Evolutionary conservation across 192 early-diverging fungal genomes (phyloP), one percentile per base, ranked within the genome.

Genomic region (Chytriomyces confervae): DNA sequence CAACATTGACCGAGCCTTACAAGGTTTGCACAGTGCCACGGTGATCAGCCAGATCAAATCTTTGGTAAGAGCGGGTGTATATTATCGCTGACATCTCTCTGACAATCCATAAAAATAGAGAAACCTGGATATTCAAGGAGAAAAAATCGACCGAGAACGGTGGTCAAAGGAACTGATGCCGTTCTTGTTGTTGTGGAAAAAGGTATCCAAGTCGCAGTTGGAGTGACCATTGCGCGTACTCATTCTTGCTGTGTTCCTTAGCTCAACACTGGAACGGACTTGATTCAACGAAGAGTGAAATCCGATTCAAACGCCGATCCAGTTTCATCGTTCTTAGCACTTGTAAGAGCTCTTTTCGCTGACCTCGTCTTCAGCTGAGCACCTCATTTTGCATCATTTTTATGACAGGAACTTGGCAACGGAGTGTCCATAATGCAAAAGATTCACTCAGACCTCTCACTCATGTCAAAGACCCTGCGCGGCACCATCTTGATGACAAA

Each of bases 141-240:
- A 81, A 63, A 51, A 69, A 61, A 86, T 87, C 62, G 84, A 89
- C 50, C 72, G 76, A 66, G 85, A 89, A 20, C 23, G 70, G 29
- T 89, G 88, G 88, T 67, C 81, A 23, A 62, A 75, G 68, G 81
- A 86, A 64, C 57, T 89, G 23, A 53, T 79, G 63, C 88, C 88
- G 9, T 84, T 89, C 44, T 60, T 89, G 18, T 73, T 83, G 24
- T 62, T 87, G 6, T 89, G 88, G 88, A 85, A 84, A 69, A 88
- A 86, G 84, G 82, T 87, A 24, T 43, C 47, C 23, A 24, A 77
- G 29, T 4, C 36, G 36, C 0, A 3, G 36, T 36, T 36, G 36
- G 36, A 2, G 36, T 2, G 36, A 36, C 36, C 0, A 1, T 36
- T 36, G 36, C 36, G 36, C 36, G 36, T 36, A 36, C 36, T 36